Conservation (phyloP, 441 rosid genomes). For the Erodium moschatum region DNA sequence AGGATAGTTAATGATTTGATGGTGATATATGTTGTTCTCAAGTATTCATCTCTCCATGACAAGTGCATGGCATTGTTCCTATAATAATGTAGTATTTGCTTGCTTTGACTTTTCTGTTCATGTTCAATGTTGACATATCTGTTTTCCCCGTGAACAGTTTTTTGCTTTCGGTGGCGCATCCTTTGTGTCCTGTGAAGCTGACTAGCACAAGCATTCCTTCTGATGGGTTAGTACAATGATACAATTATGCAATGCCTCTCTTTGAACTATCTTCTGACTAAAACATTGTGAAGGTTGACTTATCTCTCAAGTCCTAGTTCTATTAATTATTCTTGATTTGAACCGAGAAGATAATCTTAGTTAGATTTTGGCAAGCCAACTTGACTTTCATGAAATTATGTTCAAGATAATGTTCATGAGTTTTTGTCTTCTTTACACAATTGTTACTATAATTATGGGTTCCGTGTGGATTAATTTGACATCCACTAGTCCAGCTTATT, state of each 20-base stretch:
- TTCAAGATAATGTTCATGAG: too few species aligned
- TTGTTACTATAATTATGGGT: not conserved
- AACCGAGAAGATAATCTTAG: not conserved
- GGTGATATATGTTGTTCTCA: not conserved
- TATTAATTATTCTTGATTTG: not conserved
- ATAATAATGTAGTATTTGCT: not conserved
- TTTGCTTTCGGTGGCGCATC: conserved; percentile 57
- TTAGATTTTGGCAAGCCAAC: not conserved
- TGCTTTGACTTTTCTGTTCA: conserved; percentile 4
- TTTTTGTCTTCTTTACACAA: too few species aligned
- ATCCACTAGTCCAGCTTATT: not conserved
- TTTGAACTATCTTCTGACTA: not conserved
- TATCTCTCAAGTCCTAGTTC: not conserved
- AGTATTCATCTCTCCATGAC: not conserved
- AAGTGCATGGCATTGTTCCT: conserved; percentile 4
- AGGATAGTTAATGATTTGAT: not conserved
- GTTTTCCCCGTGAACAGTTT: conserved; percentile 44
- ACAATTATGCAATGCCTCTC: not conserved
- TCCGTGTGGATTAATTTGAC: not conserved
- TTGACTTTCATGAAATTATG: not conserved
- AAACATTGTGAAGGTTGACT: not conserved
- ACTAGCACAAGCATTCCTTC: conserved; percentile 40
- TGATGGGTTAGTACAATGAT: conserved; percentile 60
- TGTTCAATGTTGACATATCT: conserved; percentile 8
- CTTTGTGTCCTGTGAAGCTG: conserved; percentile 65